Base-by-base conservation (phyloP, 2,329 filamentous ascomycete species). In the Bipolaris gigantea region DNA sequence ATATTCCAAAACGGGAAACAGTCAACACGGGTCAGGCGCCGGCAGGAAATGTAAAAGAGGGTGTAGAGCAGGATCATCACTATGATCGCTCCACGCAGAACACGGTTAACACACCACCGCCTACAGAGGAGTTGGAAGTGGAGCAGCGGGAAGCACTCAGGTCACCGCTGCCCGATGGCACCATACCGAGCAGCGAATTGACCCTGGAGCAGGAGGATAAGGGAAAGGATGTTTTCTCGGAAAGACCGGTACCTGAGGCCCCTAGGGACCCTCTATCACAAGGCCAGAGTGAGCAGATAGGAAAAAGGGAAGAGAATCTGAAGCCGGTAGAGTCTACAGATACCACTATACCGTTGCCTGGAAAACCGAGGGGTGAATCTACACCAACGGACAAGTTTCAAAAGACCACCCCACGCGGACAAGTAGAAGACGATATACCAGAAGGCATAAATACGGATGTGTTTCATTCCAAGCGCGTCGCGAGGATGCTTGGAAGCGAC, bases 401-500 rank as follows among this genome's bases (percentile, higher is more conserved):
- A 47, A 72, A 59, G 74, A 75, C 18, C 73, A 79, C 82, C 34
- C 60, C 52, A n/a, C 57, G 64, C 25, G 33, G 58, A 32, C 52
- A 59, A 32, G 41, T 70, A 46, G 69, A 79, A 50, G 76, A 80
- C 16, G 76, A 81, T n/a, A 55, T 81, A 15, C 79, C 84, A 4
- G 81, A 85, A 48, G 84, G 81, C 42, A 76, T 86, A 63, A 80
- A 87, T 64, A 80, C 81, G 5, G 81, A 85, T 59, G 71, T 88
- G 0, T 89, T 89, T 65, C 82, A 83, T 51, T 88, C 82, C 50
- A 81, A 80, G 3, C 79, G 78, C 50, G 81, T 86, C 18, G 81
- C 84, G 25, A 79, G 75, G 55, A 77, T 84, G 70, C 73, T 88
- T 13, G 79, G 81, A 27, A 77, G 77, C 27, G 77, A 80, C 33